Evolutionary conservation across 2,329 filamentous ascomycete species (phyloP).

Genomic region (Epichloe bromicola): DNA sequence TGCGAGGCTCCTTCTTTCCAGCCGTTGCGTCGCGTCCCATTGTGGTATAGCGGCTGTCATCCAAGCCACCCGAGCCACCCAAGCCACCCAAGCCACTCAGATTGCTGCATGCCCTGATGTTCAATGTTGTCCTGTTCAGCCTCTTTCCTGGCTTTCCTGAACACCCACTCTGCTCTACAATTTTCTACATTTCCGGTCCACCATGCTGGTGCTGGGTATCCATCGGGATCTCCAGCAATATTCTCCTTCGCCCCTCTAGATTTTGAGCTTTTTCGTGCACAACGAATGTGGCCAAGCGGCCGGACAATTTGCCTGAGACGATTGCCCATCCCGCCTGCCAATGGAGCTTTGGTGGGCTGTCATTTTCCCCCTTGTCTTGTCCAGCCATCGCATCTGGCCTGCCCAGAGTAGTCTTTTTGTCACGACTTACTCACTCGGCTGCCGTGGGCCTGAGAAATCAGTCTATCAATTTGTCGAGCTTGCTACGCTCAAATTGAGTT

Average conservation of each 20-base stretch:
- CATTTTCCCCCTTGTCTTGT: not conserved
- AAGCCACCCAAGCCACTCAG: no score
- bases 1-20: no score
- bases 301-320: not conserved
- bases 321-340: not conserved
- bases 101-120: no score
- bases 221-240: not conserved
- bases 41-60: no score
- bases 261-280: no score
- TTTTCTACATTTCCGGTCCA: not conserved
- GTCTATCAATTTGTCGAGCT: not conserved
- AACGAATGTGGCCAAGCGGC: not conserved
- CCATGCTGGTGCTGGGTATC: not conserved
- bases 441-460: not conserved
- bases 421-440: not conserved
- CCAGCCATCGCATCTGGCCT: not conserved
- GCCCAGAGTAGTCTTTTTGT: not conserved
- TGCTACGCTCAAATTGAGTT: not conserved
- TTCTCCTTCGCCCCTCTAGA: no score
- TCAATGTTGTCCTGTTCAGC: no score
- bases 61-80: no score
- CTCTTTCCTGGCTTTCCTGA: not conserved
- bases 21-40: no score
- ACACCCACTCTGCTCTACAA: not conserved
- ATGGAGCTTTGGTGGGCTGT: slow-evolving; percentile 1